Base-by-base conservation (phyloP, 257 asterid genomes). In the Anisodus tanguticus region DNA sequence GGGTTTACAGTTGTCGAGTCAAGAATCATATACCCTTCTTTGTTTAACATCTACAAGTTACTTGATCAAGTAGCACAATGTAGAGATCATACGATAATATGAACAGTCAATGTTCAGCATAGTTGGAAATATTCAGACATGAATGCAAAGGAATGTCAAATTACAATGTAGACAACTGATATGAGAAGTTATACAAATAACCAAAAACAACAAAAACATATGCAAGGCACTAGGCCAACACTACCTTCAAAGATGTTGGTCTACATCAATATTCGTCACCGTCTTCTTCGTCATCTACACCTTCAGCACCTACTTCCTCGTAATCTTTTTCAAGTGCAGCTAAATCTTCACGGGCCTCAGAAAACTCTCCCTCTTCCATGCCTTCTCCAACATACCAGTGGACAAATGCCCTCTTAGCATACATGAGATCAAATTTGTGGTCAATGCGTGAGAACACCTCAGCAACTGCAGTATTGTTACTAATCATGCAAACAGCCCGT, bases 301-400 rank as follows among this genome's bases (percentile, higher is more conserved):
- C 97, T 85, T 94, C 98, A 13, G 97, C 97, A 19, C 98, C 98
- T 69, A 94, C 97, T 89, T 94, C 98, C 86, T 94, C 98, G 17
- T 94, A 93, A 89, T 92, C 97, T 58, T 91, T 93, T 80, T 93
- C 97, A 1, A 93, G 97, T 9, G 97, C 97, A n/a, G 98, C 98
- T 82, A 94, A 86, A 84, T 94, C 97, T 83, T 94, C 98, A 80
- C 97, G 97, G 31, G 98, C 98, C 86, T 94, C 98, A 10, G 97
- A 93, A 87, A 94, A 94, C 86, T 94, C 98, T 0, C 97, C 98
- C 86, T 94, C 98, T 86, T 94, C 98, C 98, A 94, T 94, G 64
- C 98, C 98, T 86, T 95, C 98, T 37, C 98, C 98, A 0, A 93
- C 98, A 13, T 93, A 95, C 98, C 98, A 95, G 83, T 95, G 98